Percentiles rank a stretch among this genome's conserved stretches.
phyloP scores from a whole-genome alignment of 768 basidiomycete genomes.

The Pholiota microspora region DNA sequence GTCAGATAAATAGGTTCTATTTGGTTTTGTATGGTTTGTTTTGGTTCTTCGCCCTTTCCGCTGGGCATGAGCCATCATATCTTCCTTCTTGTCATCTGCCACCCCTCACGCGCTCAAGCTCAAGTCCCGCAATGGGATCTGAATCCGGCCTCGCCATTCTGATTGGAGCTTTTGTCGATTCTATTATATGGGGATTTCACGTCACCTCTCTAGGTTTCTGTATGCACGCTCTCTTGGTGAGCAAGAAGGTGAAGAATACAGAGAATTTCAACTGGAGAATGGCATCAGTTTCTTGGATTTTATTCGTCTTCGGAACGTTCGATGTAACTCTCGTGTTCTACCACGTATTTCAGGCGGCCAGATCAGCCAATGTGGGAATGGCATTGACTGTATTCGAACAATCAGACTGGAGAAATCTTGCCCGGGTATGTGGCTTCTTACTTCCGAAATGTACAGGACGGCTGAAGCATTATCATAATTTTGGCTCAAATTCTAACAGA shows the following conservation, averaged over 20 bases:
- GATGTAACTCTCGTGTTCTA: slow-evolving; percentile 9
- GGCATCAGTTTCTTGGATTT: background rate
- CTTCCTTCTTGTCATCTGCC: too few species aligned
- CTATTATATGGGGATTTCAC: slow-evolving; percentile 11
- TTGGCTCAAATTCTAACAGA: background rate
- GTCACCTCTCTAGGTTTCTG: slow-evolving; percentile 10
- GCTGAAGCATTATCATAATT: slow-evolving; percentile 7
- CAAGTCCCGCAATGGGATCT: background rate
- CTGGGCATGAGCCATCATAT: too few species aligned
- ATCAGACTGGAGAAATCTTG: slow-evolving; percentile 13
- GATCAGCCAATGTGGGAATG: slow-evolving; percentile 1
- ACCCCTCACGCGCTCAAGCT: background rate
- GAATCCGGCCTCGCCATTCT: slow-evolving; percentile 7
- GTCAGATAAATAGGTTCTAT: too few species aligned
- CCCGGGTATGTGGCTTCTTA: background rate
- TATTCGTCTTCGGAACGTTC: slow-evolving; percentile 5
- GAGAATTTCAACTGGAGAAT: slow-evolving; percentile 9
- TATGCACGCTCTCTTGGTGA: slow-evolving; percentile 2
- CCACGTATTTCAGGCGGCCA: slow-evolving; percentile 11
- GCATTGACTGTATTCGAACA: slow-evolving; percentile 1
- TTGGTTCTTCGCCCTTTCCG: too few species aligned
- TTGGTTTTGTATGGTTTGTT: too few species aligned
- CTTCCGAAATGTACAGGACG: background rate
- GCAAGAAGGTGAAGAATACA: background rate
- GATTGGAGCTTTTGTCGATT: slow-evolving; percentile 7